These are phyloP conservation scores for Pseudozyma tsukubaensis DNA, from an alignment of 1,284 basidiomycete species.

Conservation along the genomic window DNA sequence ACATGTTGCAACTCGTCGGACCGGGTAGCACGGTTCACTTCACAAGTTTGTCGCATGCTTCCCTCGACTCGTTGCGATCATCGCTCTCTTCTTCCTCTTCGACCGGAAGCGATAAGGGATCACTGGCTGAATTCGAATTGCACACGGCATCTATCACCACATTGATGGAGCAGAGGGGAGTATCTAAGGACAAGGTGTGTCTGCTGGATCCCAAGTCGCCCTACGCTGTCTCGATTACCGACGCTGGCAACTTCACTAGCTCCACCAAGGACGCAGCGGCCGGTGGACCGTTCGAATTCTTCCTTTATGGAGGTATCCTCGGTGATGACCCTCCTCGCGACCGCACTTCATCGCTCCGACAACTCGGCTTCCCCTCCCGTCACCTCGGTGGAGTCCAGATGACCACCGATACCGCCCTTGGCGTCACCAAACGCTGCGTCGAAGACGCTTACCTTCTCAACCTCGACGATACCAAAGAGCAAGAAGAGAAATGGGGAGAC, in stretches of 20 bases:
- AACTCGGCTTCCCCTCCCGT: constrained; percentile 80
- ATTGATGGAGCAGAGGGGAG: constrained; percentile 73
- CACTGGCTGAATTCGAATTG: constrained; percentile 71
- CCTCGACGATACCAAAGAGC: constrained; percentile 28
- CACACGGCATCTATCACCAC: constrained; percentile 77
- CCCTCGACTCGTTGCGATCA: constrained; percentile 74
- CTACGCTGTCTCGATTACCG: constrained; percentile 47
- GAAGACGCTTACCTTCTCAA: constrained; percentile 72
- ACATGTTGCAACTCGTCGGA: constrained; percentile 85
- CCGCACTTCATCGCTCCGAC: constrained; percentile 82
- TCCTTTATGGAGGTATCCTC: constrained; percentile 70
- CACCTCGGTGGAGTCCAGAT: constrained; percentile 78
- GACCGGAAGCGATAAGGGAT: too few species aligned
- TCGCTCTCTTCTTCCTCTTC: constrained; percentile 39
- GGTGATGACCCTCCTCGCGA: constrained; percentile 92
- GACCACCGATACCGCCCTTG: constrained; percentile 97
- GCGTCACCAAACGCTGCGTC: constrained; percentile 88
- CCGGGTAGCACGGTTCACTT: constrained; percentile 78
- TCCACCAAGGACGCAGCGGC: background rate
- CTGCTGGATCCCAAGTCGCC: constrained; percentile 64
- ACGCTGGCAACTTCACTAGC: constrained; percentile 53
- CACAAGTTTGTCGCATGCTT: constrained; percentile 81
- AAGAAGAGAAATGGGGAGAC: constrained; percentile 31
- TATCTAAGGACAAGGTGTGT: constrained; percentile 71
- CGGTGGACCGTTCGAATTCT: constrained; percentile 59